phyloP scores from a whole-genome alignment of 176 grass and related monocot species.

The Aegilops tauschii region DNA sequence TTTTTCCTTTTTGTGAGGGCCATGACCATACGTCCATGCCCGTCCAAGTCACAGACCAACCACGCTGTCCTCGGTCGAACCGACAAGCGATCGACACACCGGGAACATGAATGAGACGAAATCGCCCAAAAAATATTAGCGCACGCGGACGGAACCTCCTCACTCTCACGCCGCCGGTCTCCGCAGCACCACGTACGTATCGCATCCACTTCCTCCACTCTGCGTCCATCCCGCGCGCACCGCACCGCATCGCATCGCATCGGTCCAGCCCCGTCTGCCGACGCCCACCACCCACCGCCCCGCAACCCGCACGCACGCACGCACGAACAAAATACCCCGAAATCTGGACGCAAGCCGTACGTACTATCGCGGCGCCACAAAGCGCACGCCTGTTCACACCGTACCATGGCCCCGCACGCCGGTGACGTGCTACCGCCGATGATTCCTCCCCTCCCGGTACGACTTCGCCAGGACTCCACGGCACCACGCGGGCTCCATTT shows the following conservation, averaged over 20 bases:
- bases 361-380: slow-evolving; percentile 32
- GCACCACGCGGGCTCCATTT: not conserved
- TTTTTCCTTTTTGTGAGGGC: too few species aligned
- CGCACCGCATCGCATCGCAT: not conserved
- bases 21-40: too few species aligned
- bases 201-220: not conserved
- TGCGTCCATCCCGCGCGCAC: not conserved
- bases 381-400: slow-evolving; percentile 41
- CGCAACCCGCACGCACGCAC: not conserved
- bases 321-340: not conserved
- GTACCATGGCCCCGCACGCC: not conserved
- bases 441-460: not conserved
- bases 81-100: slow-evolving; percentile 31
- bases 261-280: slow-evolving; percentile 10
- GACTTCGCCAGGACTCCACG: not conserved
- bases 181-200: slow-evolving; percentile 3
- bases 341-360: not conserved
- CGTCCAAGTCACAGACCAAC: not conserved
- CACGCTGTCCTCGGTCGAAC: not conserved
- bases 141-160: slow-evolving; percentile 25
- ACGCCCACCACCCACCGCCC: not conserved
- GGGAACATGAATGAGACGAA: not conserved
- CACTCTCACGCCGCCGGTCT: slow-evolving; percentile 22
- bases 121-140: not conserved
- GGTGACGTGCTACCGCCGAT: not conserved